Evolutionary conservation across 2,329 filamentous ascomycete genomes (phyloP), one percentile per base, ranked within the genome.

Genomic region (Xylaria sp.): DNA sequence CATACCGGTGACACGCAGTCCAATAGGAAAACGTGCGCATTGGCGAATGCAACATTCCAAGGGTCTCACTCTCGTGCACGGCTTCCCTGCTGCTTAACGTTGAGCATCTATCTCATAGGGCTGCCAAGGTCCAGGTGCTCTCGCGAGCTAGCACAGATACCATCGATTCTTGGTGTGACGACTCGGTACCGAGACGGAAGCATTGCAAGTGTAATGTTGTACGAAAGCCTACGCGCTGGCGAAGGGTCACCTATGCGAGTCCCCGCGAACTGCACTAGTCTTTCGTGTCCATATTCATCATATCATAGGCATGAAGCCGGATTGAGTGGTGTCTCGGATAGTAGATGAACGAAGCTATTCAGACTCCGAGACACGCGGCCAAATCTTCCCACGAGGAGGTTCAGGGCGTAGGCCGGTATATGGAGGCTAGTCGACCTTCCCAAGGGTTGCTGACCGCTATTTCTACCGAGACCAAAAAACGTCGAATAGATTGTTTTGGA

Each of bases 1-100:
- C 63, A 59, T 67, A 62, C 63, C 69, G 63, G 60, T 62, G 54
- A 63, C 55, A 32, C 46, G 34, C 51, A 68, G 52, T 34, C 66
- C 69, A 71, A 70, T 70, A 41, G 68, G 20, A 54, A 46, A 25
- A 32, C 7, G 57, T 1, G 18, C 20, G 23, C 37, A 5, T 15
- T 28, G 25, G 37, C 7, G 23, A 34, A 58, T 48, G 32, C 51
- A 34, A 12, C 37, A 52, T 18, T 46, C 37, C 50, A 56, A 56
- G 20, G 23, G 25, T n/a, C 12, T 44, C 39, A 5, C 34, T 52
- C 25, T 55, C 13, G 41, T 25, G 13, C 10, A 63, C 52, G n/a
- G 10, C 37, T 60, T 41, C 48, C 15, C 39, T 63, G 44, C 50
- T 54, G 52, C 52, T 52, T 50, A 7, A 20, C 54, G 52, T 44